phyloP scores from a whole-genome alignment of 371 early-diverging fungal genomes.

The Syncephalastrum monosporum region DNA sequence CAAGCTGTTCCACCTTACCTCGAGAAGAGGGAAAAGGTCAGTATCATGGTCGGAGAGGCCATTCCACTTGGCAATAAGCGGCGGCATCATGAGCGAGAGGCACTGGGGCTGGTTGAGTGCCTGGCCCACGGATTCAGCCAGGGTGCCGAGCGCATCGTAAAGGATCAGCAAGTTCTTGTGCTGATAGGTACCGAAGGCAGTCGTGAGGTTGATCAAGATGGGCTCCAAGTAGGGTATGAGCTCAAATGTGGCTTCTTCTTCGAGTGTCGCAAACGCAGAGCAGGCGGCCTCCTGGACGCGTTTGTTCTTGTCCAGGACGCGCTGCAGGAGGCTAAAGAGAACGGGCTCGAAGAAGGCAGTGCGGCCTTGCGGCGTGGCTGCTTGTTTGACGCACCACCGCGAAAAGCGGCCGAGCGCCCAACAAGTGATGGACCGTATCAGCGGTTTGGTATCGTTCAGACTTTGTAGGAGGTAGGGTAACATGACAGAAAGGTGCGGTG shows the following conservation, averaged over 20 bases:
- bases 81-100: slow-evolving; percentile 80
- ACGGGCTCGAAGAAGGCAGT: slow-evolving; percentile 78
- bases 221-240: slow-evolving; percentile 83
- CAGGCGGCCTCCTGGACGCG: slow-evolving; percentile 95
- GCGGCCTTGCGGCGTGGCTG: slow-evolving; percentile 53
- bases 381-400: slow-evolving; percentile 74
- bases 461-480: slow-evolving; percentile 77
- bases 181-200: slow-evolving; percentile 84
- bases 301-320: slow-evolving; percentile 87
- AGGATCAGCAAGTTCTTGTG: slow-evolving; percentile 85
- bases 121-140: slow-evolving; percentile 86
- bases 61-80: slow-evolving; percentile 83
- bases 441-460: slow-evolving; percentile 78
- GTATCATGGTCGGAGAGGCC: slow-evolving; percentile 73
- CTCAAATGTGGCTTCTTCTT: slow-evolving; percentile 79
- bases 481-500: slow-evolving; percentile 82
- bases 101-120: slow-evolving; percentile 77
- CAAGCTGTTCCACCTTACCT: slow-evolving; percentile 43
- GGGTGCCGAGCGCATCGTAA: slow-evolving; percentile 92
- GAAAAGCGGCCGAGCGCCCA: slow-evolving; percentile 95
- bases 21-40: slow-evolving; percentile 90
- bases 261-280: slow-evolving; percentile 90
- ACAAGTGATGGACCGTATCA: slow-evolving; percentile 92
- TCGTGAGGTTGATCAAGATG: slow-evolving; percentile 74
- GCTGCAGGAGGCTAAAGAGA: slow-evolving; percentile 72